Percentiles rank a stretch among this genome's conserved stretches.
Evolutionary conservation across 169 alveolate species (phyloP).

Genomic region (Amoebophrya sp.): DNA sequence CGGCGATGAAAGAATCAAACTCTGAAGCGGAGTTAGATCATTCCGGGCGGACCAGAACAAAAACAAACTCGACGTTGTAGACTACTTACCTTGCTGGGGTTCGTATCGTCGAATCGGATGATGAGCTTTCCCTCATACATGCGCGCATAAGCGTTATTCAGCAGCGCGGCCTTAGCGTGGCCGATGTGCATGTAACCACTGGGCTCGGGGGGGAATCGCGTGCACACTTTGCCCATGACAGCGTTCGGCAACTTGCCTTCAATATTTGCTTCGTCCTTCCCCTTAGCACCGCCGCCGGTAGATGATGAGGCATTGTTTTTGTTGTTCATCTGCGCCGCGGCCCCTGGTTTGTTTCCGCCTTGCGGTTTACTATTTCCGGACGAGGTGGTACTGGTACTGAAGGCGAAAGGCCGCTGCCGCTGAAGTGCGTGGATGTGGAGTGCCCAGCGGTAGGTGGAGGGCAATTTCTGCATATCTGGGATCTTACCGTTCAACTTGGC

Average conservation of each 20-base stretch:
- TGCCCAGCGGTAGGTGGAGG: background rate
- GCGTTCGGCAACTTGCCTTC: conserved; percentile 73
- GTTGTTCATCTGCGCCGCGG: background rate
- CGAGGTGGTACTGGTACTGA: background rate
- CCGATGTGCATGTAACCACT: conserved; percentile 98
- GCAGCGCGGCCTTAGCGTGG: conserved; percentile 96
- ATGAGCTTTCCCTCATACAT: conserved; percentile 90
- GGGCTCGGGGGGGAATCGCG: conserved; percentile 99
- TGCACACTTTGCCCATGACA: conserved; percentile 89
- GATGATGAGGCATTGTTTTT: background rate
- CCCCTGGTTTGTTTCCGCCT: background rate
- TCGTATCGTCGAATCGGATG: conserved; percentile 96
- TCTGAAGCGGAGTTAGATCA: too few species aligned
- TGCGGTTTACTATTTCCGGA: background rate
- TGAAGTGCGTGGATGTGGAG: background rate
- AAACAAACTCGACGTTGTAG: too few species aligned
- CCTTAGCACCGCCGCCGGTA: background rate
- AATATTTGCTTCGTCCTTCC: conserved; percentile 46
- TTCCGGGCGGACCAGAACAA: too few species aligned
- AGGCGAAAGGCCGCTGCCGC: too few species aligned
- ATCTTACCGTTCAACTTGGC: background rate
- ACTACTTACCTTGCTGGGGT: conserved; percentile 82
- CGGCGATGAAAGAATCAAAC: too few species aligned
- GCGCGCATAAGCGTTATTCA: conserved; percentile 88
- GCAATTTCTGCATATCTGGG: background rate